Conservation (phyloP, 176 grass and related monocot species). For the Aegilops longissima region DNA sequence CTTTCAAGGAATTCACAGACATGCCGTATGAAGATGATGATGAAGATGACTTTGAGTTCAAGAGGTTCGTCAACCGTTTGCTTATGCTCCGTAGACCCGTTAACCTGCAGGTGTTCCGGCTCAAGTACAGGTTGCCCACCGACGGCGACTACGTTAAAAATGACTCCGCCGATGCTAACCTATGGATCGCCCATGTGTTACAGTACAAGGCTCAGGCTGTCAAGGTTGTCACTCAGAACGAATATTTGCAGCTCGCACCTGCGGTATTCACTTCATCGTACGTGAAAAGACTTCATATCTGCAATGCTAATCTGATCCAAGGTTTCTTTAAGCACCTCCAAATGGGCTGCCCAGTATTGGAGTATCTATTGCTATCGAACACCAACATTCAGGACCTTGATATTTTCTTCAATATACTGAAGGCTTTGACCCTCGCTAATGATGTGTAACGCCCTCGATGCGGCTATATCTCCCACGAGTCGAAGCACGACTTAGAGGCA, state of each 20-base stretch:
- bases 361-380: not conserved
- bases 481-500: too few species aligned
- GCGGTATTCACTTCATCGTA: not conserved
- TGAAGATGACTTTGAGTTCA: not conserved
- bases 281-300: not conserved
- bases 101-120: not conserved
- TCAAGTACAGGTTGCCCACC: not conserved
- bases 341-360: not conserved
- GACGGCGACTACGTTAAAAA: too few species aligned
- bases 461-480: too few species aligned
- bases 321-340: constrained; percentile 23
- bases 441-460: too few species aligned
- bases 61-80: not conserved
- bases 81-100: constrained; percentile 9
- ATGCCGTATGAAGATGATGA: too few species aligned
- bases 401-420: constrained; percentile 5
- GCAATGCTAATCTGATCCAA: rapidly evolving
- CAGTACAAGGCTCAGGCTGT: not conserved
- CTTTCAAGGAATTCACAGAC: not conserved
- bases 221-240: not conserved
- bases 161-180: not conserved
- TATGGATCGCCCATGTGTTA: not conserved
- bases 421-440: not conserved
- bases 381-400: not conserved
- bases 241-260: not conserved